Evolutionary conservation across 306 rosid species (phyloP), one percentile per base, ranked within the genome.

Genomic region (Amphicarpaea edgeworthii): DNA sequence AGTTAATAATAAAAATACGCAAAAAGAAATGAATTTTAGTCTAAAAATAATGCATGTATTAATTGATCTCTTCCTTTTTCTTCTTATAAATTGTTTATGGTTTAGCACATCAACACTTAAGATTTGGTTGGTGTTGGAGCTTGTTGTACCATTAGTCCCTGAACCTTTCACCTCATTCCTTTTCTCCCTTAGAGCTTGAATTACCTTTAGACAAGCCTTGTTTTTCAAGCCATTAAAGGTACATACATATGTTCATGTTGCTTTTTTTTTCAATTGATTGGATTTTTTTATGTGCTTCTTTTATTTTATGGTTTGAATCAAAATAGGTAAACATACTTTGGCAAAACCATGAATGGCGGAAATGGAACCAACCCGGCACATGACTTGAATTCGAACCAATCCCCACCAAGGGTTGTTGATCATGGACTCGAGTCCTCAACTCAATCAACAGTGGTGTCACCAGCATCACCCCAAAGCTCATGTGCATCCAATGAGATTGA

Each of bases 401-500:
- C 98, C 5, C 96, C 96, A 21, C 93, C 97, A n/a, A 81, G 94
- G 83, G 77, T 76, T 4, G 20, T 47, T 21, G 77, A 88, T 79
- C 85, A 79, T 12, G 58, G 79, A 49, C 50, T 53, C 72, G 85
- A 84, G 50, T 77, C 93, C 3, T 90, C 98, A 4, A 73, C 85
- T 74, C 84, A 91, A 69, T 87, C 94, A 12, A 87, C 90, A 0
- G 75, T 94, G 0, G 87, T 72, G 23, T 88, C 97, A 2, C 96
- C 93, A 0, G 79, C 93, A 10, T 91, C 97, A 12, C 97, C 96
- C 0, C 89, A 73, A 19, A 91, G 89, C 79, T 94, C 97, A 0
- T 94, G 97, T 26, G 88, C 90, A 34, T 91, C 98, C 7, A 87
- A 83, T 20, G 98, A 91, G 86, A 87, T 83, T 20, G 98, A 91